Evolutionary conservation across 345 rosid species (phyloP), one percentile per base, ranked within the genome.

Genomic region (Salix exigua): DNA sequence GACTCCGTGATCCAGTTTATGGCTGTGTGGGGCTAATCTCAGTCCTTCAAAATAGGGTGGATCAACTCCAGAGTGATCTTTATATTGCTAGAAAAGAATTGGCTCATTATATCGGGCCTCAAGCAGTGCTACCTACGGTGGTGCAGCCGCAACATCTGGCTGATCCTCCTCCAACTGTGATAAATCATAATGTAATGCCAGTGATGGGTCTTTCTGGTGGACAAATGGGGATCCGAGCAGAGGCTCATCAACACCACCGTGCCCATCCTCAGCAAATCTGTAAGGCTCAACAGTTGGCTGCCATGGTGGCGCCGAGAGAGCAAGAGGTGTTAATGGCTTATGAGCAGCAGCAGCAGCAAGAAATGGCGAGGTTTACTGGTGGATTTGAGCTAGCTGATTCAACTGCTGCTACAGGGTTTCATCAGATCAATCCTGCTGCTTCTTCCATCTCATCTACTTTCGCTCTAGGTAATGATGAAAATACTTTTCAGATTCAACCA

Each of bases 11-110:
- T 61, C 99, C 97, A 1, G 92, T 95, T 21, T 93, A 95, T 17
- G 97, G 99, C 13, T 92, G 99, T 19, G 93, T 92, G 33, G 94
- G 97, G 8, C 78, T 88, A 23, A 90, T 95, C 74, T 86, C 96
- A 2, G 70, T 91, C 65, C 87, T 95, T 8, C 96, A 93, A 62
- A 94, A 90, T 33, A 80, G 80, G 40, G 89, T 90, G 2, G 88
- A 88, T 78, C 82, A 83, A 61, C 72, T 90, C 53, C 91, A 88
- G 53, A 62, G 7, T 7, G 92, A 88, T 78, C 87, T 92, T 16
- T 74, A 66, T 61, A 73, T 31, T 40, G 93, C 94, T 19, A 86
- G 80, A 78, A 88, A 89, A 77, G 94, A 94, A 38, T 83, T 94
- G 23, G 81, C 91, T 18, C 18, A 72, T 13, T 88, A 85, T 70